Percentiles rank a stretch among this genome's conserved stretches.
phyloP scores from a whole-genome alignment of 257 asterid species.

The Parsonsia alboflavescens region DNA sequence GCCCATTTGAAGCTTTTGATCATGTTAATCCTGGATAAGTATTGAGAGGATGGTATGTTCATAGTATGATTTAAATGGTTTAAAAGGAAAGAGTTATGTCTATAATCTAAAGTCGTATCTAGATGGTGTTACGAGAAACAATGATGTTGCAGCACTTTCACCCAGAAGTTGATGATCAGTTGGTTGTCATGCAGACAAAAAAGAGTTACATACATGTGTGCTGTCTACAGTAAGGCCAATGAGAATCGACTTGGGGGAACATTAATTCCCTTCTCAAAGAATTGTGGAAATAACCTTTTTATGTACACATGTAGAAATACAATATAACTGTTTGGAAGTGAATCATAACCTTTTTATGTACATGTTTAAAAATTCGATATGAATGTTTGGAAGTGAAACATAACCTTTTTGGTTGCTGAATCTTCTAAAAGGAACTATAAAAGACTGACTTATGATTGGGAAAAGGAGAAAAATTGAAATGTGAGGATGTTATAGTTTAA shows the following conservation, averaged over 20 bases:
- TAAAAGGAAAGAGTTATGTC: neutral
- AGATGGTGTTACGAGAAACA: neutral
- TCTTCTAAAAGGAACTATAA: neutral
- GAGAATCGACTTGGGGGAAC: neutral
- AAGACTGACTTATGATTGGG: neutral
- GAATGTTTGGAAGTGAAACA: neutral
- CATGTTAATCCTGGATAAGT: neutral
- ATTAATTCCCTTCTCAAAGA: neutral
- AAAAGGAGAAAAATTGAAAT: neutral
- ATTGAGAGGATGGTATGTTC: neutral
- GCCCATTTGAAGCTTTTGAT: neutral
- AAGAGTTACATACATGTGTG: neutral
- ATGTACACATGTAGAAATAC: neutral
- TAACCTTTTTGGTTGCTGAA: neutral
- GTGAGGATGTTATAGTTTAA: neutral
- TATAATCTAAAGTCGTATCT: neutral
- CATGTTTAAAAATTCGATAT: neutral
- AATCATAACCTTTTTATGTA: neutral
- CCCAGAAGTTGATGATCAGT: neutral
- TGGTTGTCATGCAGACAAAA: neutral
- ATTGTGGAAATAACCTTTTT: too few species aligned
- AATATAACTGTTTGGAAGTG: too few species aligned
- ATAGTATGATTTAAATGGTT: neutral
- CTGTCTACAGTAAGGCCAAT: neutral
- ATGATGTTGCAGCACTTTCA: neutral